These are phyloP conservation scores for Gamsiella multidivaricata DNA, from an alignment of 192 early-diverging fungal species.

Conservation along the genomic window DNA sequence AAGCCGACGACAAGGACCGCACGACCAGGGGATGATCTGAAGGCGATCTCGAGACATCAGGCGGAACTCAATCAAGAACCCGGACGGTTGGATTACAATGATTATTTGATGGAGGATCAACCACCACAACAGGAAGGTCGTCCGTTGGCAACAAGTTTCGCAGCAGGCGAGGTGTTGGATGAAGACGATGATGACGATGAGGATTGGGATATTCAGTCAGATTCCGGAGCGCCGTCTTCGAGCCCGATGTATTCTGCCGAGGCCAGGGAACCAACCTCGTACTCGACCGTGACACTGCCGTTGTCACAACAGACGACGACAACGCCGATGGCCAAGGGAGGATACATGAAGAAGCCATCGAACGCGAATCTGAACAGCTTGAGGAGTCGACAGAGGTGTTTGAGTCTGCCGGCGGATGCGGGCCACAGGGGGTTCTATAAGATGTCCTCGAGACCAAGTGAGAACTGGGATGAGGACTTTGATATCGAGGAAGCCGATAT, in stretches of 20 bases:
- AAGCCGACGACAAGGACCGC: not conserved
- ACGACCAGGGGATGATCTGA: conserved; percentile 27
- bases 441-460: conserved; percentile 33
- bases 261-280: conserved; percentile 18
- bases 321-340: too few species aligned
- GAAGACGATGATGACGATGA: conserved; percentile 56
- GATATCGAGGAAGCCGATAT: conserved; percentile 45
- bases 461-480: conserved; percentile 60
- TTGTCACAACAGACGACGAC: not conserved
- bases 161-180: conserved; percentile 1
- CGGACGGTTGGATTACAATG: not conserved
- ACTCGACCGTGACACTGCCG: conserved; percentile 23
- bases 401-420: conserved; percentile 13
- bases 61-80: conserved; percentile 27
- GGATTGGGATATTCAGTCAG: conserved; percentile 46
- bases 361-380: conserved; percentile 22
- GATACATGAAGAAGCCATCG: conserved; percentile 26
- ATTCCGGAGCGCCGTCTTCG: conserved; percentile 29
- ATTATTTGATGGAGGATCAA: not conserved
- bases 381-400: conserved; percentile 30
- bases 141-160: conserved; percentile 4
- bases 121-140: conserved; percentile 1
- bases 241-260: conserved; percentile 47
- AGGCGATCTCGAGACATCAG: conserved; percentile 42
- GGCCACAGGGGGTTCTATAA: conserved; percentile 8